These are phyloP conservation scores for Fimicolochytrium jonesii DNA, from an alignment of 192 early-diverging fungal genomes.

Conservation along the genomic window DNA sequence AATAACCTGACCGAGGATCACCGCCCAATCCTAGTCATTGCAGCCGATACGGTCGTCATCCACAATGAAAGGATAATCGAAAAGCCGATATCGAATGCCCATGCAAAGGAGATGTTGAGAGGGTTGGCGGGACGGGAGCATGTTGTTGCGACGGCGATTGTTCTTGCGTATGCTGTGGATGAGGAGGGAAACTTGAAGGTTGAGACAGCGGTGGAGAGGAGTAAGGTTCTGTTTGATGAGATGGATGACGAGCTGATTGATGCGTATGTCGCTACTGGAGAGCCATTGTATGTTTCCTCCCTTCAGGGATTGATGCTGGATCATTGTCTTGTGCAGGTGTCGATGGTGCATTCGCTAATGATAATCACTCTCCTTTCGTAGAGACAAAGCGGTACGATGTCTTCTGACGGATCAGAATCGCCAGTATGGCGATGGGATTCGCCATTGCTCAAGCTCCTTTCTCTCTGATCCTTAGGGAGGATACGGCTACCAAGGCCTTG, in stretches of 20 bases:
- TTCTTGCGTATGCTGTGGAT: constrained; percentile 38
- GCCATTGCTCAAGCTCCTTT: constrained; percentile 9
- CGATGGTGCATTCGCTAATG: background rate
- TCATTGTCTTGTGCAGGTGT: background rate
- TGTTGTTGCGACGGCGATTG: constrained; percentile 70
- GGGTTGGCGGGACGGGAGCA: constrained; percentile 57
- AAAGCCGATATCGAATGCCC: constrained; percentile 61
- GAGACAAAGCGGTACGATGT: constrained; percentile 2
- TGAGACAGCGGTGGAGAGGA: constrained; percentile 52
- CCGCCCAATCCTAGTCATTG: no score
- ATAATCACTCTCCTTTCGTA: background rate
- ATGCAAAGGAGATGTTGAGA: constrained; percentile 62
- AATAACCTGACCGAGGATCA: constrained; percentile 37
- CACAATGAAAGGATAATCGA: constrained; percentile 67
- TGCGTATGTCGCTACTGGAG: constrained; percentile 60
- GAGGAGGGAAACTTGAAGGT: constrained; percentile 12
- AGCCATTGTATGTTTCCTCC: constrained; percentile 46
- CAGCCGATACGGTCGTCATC: constrained; percentile 80
- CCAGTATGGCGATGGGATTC: background rate
- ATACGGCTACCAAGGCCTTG: constrained; percentile 81
- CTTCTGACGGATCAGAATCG: background rate
- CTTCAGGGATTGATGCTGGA: background rate
- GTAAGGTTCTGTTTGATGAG: constrained; percentile 62
- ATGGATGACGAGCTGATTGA: constrained; percentile 59
- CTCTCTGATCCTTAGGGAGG: constrained; percentile 42